Conservation (phyloP, 208 protist genomes). For the Crithidia thermophila region DNA sequence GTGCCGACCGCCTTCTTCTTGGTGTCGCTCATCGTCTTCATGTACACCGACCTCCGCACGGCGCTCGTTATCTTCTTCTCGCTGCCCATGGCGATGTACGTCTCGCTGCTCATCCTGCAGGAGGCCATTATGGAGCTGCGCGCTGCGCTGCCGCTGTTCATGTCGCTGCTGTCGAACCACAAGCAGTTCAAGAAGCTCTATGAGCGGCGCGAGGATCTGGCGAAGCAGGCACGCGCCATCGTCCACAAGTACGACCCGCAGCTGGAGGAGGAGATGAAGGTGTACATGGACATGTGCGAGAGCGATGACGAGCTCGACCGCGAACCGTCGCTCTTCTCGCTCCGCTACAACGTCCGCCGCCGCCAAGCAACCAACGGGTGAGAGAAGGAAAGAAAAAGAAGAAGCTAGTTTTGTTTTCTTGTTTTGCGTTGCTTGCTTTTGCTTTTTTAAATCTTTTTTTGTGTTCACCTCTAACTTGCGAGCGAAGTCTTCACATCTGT, state of each 20-base stretch:
- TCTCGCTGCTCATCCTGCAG: slow-evolving; percentile 84
- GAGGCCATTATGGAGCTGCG: slow-evolving; percentile 85
- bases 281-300: slow-evolving; percentile 43
- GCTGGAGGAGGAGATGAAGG: slow-evolving; percentile 76
- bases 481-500: too few species aligned
- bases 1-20: slow-evolving; percentile 66
- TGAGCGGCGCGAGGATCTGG: slow-evolving; percentile 72
- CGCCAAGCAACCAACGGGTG: slow-evolving; percentile 45
- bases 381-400: slow-evolving; percentile 3
- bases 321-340: slow-evolving; percentile 88
- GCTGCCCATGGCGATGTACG: slow-evolving; percentile 92
- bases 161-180: slow-evolving; percentile 86
- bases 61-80: slow-evolving; percentile 71
- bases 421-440: neutral
- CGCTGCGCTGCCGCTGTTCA: slow-evolving; percentile 84
- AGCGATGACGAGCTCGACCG: slow-evolving; percentile 55
- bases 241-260: slow-evolving; percentile 75
- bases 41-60: slow-evolving; percentile 68
- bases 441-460: too few species aligned
- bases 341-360: slow-evolving; percentile 75
- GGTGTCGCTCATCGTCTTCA: slow-evolving; percentile 59
- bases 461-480: too few species aligned
- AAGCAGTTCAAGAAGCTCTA: slow-evolving; percentile 90
- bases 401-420: neutral
- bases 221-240: slow-evolving; percentile 52